phyloP scores from a whole-genome alignment of 208 protist genomes.

The Leishmania lainsoni region DNA sequence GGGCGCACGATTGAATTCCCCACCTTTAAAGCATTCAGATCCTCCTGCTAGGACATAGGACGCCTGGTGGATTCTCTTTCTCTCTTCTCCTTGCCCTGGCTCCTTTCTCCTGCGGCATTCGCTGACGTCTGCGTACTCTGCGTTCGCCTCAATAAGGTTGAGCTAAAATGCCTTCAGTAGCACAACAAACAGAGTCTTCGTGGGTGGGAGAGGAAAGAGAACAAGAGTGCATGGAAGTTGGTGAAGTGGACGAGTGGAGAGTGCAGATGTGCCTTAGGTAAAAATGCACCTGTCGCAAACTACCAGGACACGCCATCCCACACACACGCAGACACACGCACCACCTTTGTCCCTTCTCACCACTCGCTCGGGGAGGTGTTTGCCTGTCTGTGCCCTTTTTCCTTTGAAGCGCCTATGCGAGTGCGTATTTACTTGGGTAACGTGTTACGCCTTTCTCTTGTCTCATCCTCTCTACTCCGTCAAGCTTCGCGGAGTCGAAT shows the following conservation, averaged over 20 bases:
- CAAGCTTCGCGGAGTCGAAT: neutral
- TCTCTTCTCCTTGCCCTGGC: neutral
- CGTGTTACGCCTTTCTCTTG: neutral
- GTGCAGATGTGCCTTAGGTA: neutral
- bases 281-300: neutral
- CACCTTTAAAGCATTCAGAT: slow-evolving; percentile 43
- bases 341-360: neutral
- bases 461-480: neutral
- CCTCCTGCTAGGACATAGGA: neutral
- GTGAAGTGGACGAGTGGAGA: neutral
- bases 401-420: neutral
- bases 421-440: neutral
- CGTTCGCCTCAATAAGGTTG: neutral
- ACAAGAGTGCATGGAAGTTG: neutral
- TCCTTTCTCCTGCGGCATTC: slow-evolving; percentile 6
- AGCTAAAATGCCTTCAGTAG: neutral
- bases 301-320: neutral
- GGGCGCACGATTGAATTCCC: slow-evolving; percentile 59
- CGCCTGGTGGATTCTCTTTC: too few relatives aligned
- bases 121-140: neutral
- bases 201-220: neutral
- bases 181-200: neutral
- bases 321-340: neutral
- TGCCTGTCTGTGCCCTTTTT: neutral
- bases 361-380: neutral